These are phyloP conservation scores for Neurospora cerealis DNA, from an alignment of 495 filamentous ascomycete genomes.

Conservation along the genomic window DNA sequence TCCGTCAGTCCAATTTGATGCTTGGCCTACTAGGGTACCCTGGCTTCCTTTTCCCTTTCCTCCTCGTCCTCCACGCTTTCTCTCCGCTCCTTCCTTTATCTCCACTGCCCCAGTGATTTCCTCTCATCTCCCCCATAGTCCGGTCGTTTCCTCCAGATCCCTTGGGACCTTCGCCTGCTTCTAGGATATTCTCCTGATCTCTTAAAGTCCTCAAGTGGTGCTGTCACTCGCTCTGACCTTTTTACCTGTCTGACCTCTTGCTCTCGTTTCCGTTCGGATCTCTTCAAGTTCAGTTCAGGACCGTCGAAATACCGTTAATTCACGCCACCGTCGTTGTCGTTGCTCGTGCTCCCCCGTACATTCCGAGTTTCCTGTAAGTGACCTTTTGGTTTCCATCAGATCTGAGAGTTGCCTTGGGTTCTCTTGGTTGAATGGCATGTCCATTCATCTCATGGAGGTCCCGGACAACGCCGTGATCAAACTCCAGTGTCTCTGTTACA, in stretches of 20 bases:
- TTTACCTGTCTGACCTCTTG: constrained; percentile 7
- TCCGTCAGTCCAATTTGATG: constrained; percentile 2
- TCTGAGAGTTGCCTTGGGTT: neutral
- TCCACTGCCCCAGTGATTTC: constrained; percentile 4
- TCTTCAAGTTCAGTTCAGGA: neutral
- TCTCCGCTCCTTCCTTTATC: constrained; percentile 7
- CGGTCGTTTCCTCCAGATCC: constrained; percentile 5
- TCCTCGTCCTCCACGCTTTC: constrained; percentile 4
- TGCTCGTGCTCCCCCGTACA: neutral
- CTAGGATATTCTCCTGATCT: constrained; percentile 1
- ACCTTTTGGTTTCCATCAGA: neutral
- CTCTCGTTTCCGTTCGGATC: constrained; percentile 8
- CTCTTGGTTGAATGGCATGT: neutral
- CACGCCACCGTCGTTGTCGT: neutral
- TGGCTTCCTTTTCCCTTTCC: constrained; percentile 6
- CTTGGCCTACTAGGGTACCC: neutral
- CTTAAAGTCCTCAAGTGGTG: constrained; percentile 7
- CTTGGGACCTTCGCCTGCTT: constrained; percentile 5
- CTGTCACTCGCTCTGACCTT: constrained; percentile 20
- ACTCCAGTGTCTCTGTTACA: neutral
- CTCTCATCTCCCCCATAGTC: neutral
- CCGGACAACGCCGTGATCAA: neutral
- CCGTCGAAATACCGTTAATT: neutral
- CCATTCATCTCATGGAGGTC: neutral
- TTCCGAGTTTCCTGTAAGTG: neutral